Percentiles rank a stretch among this genome's conserved stretches.
These are phyloP conservation scores for Pestalotiopsis sp. DNA, from an alignment of 2,329 filamentous ascomycete genomes.

Conservation along the genomic window DNA sequence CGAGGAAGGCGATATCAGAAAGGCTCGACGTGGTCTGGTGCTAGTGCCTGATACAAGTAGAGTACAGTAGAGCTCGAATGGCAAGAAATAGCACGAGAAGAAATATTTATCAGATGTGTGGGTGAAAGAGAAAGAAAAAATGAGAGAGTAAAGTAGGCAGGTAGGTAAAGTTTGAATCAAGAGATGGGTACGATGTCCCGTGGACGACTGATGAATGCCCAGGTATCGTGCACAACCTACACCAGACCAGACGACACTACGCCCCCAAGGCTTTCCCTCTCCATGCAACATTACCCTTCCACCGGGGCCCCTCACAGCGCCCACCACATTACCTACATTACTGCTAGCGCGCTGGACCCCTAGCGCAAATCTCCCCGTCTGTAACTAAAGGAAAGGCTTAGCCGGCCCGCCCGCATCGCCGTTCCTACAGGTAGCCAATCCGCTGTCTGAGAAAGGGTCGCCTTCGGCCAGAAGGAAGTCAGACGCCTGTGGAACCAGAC, in stretches of 20 bases:
- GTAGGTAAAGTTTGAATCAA: not conserved
- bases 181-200: not conserved
- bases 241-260: not conserved
- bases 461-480: slow-evolving; percentile 11
- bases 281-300: not conserved
- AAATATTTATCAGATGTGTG: not conserved
- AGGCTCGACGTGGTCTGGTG: not conserved
- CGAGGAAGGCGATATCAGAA: not conserved
- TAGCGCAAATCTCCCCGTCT: not conserved
- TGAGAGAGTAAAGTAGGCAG: not conserved
- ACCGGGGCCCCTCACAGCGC: not conserved
- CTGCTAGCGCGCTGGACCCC: not conserved
- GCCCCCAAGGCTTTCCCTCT: too few relatives aligned
- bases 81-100: not conserved
- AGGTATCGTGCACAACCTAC: not conserved
- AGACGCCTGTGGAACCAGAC: not conserved
- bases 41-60: not conserved
- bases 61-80: not conserved
- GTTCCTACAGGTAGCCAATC: not conserved
- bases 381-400: not conserved
- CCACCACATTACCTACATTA: not conserved
- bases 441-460: not conserved
- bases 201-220: not conserved
- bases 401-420: not conserved
- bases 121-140: not conserved